These are phyloP conservation scores for Wallacemonas sp. DNA, from an alignment of 208 protist species.

Conservation along the genomic window DNA sequence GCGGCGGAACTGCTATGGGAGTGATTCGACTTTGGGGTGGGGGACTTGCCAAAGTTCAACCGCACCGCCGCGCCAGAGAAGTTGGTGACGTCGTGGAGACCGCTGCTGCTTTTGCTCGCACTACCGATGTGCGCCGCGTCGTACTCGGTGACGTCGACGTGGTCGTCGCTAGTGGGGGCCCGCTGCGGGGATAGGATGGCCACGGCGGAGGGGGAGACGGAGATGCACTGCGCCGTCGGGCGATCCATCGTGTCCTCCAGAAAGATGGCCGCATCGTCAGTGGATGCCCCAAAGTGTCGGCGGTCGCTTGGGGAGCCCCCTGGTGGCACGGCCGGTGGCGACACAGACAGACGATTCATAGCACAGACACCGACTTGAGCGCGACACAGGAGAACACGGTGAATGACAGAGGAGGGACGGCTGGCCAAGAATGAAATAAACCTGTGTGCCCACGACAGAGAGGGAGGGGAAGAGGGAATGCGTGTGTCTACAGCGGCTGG, in stretches of 20 bases:
- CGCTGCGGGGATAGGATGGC: constrained; percentile 80
- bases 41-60: constrained; percentile 42
- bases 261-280: constrained; percentile 83
- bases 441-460: too few species aligned
- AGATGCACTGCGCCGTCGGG: constrained; percentile 65
- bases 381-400: too few species aligned
- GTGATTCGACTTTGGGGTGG: constrained; percentile 39
- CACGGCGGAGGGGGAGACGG: constrained; percentile 58
- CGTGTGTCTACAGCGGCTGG: background rate
- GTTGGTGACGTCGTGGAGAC: constrained; percentile 44
- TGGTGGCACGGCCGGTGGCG: constrained; percentile 9
- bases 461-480: background rate
- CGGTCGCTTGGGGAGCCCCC: constrained; percentile 24
- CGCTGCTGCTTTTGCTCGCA: constrained; percentile 8
- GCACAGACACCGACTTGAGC: background rate
- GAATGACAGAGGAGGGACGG: too few species aligned
- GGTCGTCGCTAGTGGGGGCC: constrained; percentile 20
- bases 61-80: constrained; percentile 8
- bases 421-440: background rate
- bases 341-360: background rate
- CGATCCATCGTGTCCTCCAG: constrained; percentile 80
- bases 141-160: constrained; percentile 76
- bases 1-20: constrained; percentile 13
- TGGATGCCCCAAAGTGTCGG: constrained; percentile 60
- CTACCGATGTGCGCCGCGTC: constrained; percentile 47